Conservation (phyloP, 257 asterid genomes). For the Petunia axillaris region DNA sequence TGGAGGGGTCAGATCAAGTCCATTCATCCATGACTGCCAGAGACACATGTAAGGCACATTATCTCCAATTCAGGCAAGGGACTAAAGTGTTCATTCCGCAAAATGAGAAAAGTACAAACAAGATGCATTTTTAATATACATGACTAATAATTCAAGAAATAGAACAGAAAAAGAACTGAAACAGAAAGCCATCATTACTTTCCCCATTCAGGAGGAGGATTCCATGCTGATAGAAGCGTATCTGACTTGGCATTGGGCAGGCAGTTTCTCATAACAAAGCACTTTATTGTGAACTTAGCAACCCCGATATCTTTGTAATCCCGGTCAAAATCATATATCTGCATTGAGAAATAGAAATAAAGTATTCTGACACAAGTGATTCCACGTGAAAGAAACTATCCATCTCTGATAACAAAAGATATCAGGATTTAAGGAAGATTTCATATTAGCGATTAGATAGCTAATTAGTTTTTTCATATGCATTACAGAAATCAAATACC, state of each 20-base stretch:
- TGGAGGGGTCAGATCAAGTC: no score
- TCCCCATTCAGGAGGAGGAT: slow-evolving; percentile 99
- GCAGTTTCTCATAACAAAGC: slow-evolving; percentile 88
- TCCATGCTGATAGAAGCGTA: slow-evolving; percentile 97
- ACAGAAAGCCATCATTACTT: slow-evolving; percentile 58
- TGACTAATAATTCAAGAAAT: slow-evolving; percentile 1
- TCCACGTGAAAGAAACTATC: slow-evolving; percentile 23
- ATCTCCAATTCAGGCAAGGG: slow-evolving; percentile 17
- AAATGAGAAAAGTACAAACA: slow-evolving; percentile 22
- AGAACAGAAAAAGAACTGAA: slow-evolving; percentile 17
- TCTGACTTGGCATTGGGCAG: slow-evolving; percentile 94
- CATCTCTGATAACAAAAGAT: slow-evolving; percentile 11
- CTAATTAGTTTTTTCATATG: slow-evolving; percentile 11
- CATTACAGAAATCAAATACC: background rate
- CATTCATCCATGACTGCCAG: no score
- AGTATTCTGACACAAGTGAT: slow-evolving; percentile 28
- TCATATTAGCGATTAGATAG: background rate
- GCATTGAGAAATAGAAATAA: slow-evolving; percentile 48
- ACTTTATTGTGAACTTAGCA: slow-evolving; percentile 91
- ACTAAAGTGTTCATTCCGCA: background rate
- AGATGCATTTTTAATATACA: background rate
- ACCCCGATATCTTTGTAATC: slow-evolving; percentile 96
- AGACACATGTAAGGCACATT: background rate
- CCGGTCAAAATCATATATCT: slow-evolving; percentile 98
- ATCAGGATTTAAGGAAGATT: background rate